Evolutionary conservation across 1,139 yeast species (phyloP).

Genomic region (Suzukiozyma palmioleophila): DNA sequence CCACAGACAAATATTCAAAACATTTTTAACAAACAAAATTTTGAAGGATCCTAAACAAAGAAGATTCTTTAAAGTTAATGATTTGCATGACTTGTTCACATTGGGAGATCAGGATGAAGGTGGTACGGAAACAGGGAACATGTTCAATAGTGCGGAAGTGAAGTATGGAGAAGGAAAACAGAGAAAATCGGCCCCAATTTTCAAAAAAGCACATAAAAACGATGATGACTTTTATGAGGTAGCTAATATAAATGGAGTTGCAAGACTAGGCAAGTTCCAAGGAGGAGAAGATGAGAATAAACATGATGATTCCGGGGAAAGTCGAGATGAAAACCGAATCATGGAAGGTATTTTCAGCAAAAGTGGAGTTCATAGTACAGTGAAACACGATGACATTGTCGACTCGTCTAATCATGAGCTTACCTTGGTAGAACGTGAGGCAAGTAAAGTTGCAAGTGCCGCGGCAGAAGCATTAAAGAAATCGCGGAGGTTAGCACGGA

Average conservation of each 20-base stretch:
- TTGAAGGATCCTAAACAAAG: constrained; percentile 93
- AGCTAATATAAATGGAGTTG: constrained; percentile 50
- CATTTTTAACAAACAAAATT: constrained; percentile 87
- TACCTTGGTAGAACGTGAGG: constrained; percentile 68
- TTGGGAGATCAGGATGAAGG: constrained; percentile 70
- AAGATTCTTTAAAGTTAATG: constrained; percentile 87
- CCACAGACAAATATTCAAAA: constrained; percentile 94
- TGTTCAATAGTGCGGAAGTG: constrained; percentile 53
- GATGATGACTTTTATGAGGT: constrained; percentile 56
- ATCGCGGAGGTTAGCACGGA: constrained; percentile 62
- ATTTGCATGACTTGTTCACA: constrained; percentile 82
- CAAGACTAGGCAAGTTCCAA: constrained; percentile 48
- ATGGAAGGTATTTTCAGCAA: constrained; percentile 73
- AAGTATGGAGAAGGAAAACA: constrained; percentile 25
- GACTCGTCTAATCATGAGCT: constrained; percentile 48
- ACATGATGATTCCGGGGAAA: constrained; percentile 7
- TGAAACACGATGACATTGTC: constrained; percentile 77
- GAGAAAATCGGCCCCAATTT: constrained; percentile 21
- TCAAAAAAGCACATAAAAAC: constrained; percentile 26
- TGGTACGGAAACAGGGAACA: constrained; percentile 63
- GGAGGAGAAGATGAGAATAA: constrained; percentile 33
- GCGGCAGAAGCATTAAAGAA: constrained; percentile 71
- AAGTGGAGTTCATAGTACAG: constrained; percentile 70
- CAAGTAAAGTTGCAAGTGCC: constrained; percentile 66
- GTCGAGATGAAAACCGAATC: constrained; percentile 48